Evolutionary conservation across 495 filamentous ascomycete genomes (phyloP), one percentile per base, ranked within the genome.

Genomic region (Podospora bellae-mahoneyi): DNA sequence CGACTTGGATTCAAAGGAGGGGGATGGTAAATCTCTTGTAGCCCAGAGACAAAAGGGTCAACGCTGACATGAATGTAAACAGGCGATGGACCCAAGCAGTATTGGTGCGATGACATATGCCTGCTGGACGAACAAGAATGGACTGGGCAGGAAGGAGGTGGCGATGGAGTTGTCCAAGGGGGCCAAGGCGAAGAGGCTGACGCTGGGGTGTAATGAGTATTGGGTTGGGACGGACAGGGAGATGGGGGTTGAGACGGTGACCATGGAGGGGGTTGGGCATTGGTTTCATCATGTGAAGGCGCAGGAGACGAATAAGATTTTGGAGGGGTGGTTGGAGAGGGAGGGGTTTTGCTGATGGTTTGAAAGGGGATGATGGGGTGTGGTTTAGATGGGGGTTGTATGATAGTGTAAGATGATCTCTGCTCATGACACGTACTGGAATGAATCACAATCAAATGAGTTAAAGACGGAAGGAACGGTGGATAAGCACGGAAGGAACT

Each of bases 131-230:
- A 26, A 58, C n/a, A 58, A 58, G 23, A 18, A 58, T 2, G 55
- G 55, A n/a, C 2, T 58, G n/a, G 55, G 55, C 9, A 58, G 55
- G 55, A 58, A 58, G 55, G 55, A 58, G 18, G 55, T 58, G n/a
- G 20, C 55, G n/a, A 26, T 58, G n/a, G 55, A 58, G 23, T 5
- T 19, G n/a, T 15, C 9, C 3, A 58, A 26, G 55, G 18, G 4
- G 13, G 23, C 4, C 19, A 19, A 58, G 55, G n/a, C n/a, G n/a
- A 19, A 19, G 55, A 58, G 55, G 55, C 18, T 58, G 13, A 58
- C 55, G 55, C n/a, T 58, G 55, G 55, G 55, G n/a, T 20, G 23
- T 23, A 20, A 0, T 19, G 55, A 58, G 55, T 20, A 20, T 7
- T 58, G 55, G 55, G 55, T 58, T 58, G 16, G 5, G n/a, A 58